Evolutionary conservation across 768 basidiomycete genomes (phyloP).

Genomic region (Pleurotus pulmonarius): DNA sequence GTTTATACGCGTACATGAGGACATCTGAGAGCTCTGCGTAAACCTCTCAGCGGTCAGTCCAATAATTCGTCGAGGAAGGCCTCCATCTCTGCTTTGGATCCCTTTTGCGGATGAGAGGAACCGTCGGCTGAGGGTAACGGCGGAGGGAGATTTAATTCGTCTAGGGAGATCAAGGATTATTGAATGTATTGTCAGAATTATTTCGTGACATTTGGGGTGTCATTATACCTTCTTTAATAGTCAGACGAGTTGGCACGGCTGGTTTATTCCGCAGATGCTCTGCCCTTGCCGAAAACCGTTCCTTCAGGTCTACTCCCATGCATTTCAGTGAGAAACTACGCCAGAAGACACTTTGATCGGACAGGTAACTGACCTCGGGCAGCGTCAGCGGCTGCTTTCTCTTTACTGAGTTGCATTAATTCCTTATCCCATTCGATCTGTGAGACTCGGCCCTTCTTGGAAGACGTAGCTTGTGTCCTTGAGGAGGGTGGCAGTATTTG

Average conservation of each 20-base stretch:
- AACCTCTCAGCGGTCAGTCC: conserved; percentile 18
- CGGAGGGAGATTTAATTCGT: conserved; percentile 36
- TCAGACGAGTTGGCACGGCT: conserved; percentile 20
- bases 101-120: conserved; percentile 25
- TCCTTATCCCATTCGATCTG: conserved; percentile 66
- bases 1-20: too few species aligned
- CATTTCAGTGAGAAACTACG: background rate
- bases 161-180: conserved; percentile 15
- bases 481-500: conserved; percentile 39
- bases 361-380: conserved; percentile 51
- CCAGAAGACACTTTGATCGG: too few species aligned
- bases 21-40: too few species aligned
- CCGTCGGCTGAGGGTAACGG: conserved; percentile 48
- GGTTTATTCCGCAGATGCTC: conserved; percentile 39
- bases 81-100: conserved; percentile 59
- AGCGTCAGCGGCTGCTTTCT: conserved; percentile 74
- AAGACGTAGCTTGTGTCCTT: conserved; percentile 10
- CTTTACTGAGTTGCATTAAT: conserved; percentile 61
- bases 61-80: conserved; percentile 70
- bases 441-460: conserved; percentile 62
- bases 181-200: conserved; percentile 1
- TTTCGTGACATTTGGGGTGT: background rate
- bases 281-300: conserved; percentile 53
- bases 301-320: conserved; percentile 46
- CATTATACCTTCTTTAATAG: conserved; percentile 33